Conservation (phyloP, 768 basidiomycete genomes). For the Russula dissimulans region DNA sequence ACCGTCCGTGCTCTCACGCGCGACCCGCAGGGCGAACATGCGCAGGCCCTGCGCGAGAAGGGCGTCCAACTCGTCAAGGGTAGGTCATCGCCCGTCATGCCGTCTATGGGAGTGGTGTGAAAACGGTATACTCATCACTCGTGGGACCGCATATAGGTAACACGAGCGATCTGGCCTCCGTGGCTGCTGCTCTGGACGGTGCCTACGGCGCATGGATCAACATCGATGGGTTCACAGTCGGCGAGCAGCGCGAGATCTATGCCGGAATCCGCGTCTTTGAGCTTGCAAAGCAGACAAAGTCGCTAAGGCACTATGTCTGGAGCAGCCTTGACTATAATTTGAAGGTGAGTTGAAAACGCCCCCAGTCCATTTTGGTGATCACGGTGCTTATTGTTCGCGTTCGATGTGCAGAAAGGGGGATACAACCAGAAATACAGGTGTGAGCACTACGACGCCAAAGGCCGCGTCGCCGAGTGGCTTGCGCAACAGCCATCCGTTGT, state of each 20-base stretch:
- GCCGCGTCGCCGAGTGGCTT: constrained; percentile 31
- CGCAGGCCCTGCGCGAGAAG: constrained; percentile 27
- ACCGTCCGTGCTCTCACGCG: constrained; percentile 33
- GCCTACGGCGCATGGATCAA: constrained; percentile 33
- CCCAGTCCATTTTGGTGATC: no score
- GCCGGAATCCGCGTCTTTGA: constrained; percentile 35
- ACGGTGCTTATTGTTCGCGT: not conserved
- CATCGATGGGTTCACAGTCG: constrained; percentile 30
- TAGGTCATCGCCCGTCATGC: not conserved
- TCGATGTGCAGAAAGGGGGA: constrained; percentile 10
- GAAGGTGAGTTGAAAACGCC: constrained; percentile 24
- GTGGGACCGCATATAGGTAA: constrained; percentile 1
- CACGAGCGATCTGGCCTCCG: constrained; percentile 18
- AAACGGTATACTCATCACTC: no score
- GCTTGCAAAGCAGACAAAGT: constrained; percentile 27
- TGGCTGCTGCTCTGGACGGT: constrained; percentile 28
- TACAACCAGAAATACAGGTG: constrained; percentile 27
- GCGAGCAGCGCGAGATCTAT: constrained; percentile 33
- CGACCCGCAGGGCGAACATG: constrained; percentile 26
- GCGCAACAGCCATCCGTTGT: constrained; percentile 27
- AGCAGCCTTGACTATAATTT: constrained; percentile 32
- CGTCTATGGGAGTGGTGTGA: not conserved
- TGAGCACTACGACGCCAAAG: constrained; percentile 35
- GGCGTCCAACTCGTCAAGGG: constrained; percentile 33
- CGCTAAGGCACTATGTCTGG: constrained; percentile 32